phyloP scores from a whole-genome alignment of 371 early-diverging fungal genomes.

The Sporodiniella umbellata region DNA sequence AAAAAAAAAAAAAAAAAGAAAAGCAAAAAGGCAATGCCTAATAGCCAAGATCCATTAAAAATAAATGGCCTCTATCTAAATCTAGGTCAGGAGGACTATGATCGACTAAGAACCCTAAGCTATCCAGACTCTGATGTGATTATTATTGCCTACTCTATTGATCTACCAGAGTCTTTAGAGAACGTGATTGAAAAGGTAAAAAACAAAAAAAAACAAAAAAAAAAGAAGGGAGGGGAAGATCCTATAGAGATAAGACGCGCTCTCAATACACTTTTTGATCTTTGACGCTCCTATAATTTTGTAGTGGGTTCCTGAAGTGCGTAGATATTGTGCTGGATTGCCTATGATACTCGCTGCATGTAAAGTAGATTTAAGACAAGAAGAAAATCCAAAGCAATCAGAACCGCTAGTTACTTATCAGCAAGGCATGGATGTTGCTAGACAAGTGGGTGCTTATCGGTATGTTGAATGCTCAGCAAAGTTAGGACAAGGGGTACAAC shows the following conservation, averaged over 20 bases:
- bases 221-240: too few relatives aligned
- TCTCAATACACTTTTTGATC: too few relatives aligned
- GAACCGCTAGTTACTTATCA: conserved; percentile 16
- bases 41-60: too few relatives aligned
- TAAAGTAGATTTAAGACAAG: conserved; percentile 51
- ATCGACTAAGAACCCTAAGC: conserved; percentile 41
- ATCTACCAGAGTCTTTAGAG: conserved; percentile 43
- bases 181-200: conserved; percentile 37
- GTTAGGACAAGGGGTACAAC: conserved; percentile 27
- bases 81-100: conserved; percentile 58
- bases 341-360: conserved; percentile 47
- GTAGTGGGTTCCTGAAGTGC: conserved; percentile 54
- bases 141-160: conserved; percentile 46
- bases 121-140: conserved; percentile 49
- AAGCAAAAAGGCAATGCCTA: too few relatives aligned
- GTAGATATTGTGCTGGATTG: conserved; percentile 37
- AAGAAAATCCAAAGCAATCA: conserved; percentile 8
- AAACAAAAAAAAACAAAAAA: too few relatives aligned
- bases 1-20: too few relatives aligned
- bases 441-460: conserved; percentile 22
- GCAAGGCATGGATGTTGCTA: conserved; percentile 21
- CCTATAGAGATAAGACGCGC: too few relatives aligned
- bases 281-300: too few relatives aligned
- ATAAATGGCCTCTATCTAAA: too few relatives aligned
- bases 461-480: conserved; percentile 32